phyloP scores from a whole-genome alignment of 2,329 filamentous ascomycete species.

The Metarhizium anisopliae region DNA sequence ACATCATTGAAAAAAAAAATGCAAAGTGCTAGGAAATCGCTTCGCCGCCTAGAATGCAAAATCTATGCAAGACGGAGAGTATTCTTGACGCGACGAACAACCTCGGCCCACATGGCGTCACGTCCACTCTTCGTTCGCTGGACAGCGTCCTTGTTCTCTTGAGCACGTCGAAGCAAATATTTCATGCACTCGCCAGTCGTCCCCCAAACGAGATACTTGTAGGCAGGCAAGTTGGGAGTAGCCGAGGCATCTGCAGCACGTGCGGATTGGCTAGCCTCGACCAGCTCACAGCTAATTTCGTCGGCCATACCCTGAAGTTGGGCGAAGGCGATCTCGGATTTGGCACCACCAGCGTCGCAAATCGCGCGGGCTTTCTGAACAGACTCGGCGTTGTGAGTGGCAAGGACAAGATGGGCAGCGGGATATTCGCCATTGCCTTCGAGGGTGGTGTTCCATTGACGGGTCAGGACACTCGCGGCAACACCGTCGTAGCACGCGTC shows the following conservation, averaged over 20 bases:
- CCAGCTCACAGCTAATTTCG: constrained; percentile 66
- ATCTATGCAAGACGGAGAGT: constrained; percentile 16
- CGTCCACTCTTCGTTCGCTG: constrained; percentile 52
- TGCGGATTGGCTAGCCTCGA: constrained; percentile 25
- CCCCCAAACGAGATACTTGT: constrained; percentile 64
- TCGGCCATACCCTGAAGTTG: constrained; percentile 96
- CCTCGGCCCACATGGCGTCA: constrained; percentile 53
- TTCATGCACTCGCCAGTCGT: constrained; percentile 75
- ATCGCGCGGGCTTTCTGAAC: constrained; percentile 50
- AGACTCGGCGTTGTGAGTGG: constrained; percentile 72
- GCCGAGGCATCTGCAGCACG: constrained; percentile 16
- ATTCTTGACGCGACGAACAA: constrained; percentile 44
- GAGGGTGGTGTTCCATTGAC: constrained; percentile 31
- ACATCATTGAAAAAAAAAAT: neutral
- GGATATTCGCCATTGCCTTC: constrained; percentile 40
- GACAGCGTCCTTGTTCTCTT: constrained; percentile 68
- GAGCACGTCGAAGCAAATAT: constrained; percentile 53
- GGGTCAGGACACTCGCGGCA: constrained; percentile 55
- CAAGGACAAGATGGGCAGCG: constrained; percentile 57
- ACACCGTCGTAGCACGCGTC: constrained; percentile 66
- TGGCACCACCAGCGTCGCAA: constrained; percentile 33
- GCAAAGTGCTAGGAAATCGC: neutral
- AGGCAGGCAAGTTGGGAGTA: constrained; percentile 43
- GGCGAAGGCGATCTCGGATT: constrained; percentile 35
- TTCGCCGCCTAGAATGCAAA: neutral